Evolutionary conservation across 768 basidiomycete species (phyloP).

Genomic region (Leccinum imitatum): DNA sequence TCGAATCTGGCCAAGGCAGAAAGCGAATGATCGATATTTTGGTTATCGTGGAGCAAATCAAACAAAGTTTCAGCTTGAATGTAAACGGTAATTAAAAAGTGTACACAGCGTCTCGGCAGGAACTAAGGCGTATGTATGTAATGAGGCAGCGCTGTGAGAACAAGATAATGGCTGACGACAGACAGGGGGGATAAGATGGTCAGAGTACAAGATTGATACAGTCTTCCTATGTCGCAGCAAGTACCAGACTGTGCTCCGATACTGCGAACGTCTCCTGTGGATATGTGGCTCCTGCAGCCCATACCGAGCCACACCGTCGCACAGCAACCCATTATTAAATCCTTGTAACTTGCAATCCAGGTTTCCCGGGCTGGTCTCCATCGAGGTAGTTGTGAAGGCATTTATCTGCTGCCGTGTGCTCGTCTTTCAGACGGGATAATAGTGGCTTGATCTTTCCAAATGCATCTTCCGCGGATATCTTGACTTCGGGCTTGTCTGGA

Average conservation of each 20-base stretch:
- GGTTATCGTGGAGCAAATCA: conserved; percentile 5
- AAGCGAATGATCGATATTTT: conserved; percentile 9
- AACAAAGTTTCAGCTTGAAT: conserved; percentile 19
- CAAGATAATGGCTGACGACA: conserved; percentile 20
- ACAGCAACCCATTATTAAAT: conserved; percentile 13
- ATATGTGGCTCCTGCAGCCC: conserved; percentile 8
- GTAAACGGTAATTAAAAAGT: conserved; percentile 27
- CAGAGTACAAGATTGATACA: conserved; percentile 26
- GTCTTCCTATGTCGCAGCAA: conserved; percentile 20
- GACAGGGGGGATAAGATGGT: conserved; percentile 16
- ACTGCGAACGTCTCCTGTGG: conserved; percentile 11
- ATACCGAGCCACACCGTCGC: conserved; percentile 9
- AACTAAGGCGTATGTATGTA: conserved; percentile 28
- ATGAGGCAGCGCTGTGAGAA: conserved; percentile 19
- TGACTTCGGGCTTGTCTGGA: conserved; percentile 51
- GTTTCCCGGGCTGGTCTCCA: not conserved
- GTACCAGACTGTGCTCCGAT: conserved; percentile 18
- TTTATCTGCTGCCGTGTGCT: conserved; percentile 66
- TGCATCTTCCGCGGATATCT: conserved; percentile 52
- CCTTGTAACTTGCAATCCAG: not conserved
- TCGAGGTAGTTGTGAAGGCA: conserved; percentile 53
- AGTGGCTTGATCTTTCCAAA: conserved; percentile 55
- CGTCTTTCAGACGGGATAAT: conserved; percentile 58
- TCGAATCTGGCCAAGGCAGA: conserved; percentile 4
- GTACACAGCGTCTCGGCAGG: conserved; percentile 21